Evolutionary conservation across 495 filamentous ascomycete species (phyloP).

Genomic region (Lepraria neglecta): DNA sequence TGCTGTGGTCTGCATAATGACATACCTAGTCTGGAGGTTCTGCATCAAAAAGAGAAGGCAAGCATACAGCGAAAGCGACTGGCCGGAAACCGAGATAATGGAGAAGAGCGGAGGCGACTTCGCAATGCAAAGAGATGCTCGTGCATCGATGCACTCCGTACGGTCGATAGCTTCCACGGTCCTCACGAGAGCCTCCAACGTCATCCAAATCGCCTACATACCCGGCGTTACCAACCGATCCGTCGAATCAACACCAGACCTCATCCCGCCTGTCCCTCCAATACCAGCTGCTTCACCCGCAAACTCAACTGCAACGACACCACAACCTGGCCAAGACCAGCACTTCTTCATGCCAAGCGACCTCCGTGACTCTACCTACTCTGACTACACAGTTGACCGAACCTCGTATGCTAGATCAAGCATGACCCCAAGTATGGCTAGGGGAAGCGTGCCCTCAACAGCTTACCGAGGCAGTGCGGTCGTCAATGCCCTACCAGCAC

Average conservation of each 20-base stretch:
- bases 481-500: constrained; percentile 71
- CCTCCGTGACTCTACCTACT: constrained; percentile 79
- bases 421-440: constrained; percentile 54
- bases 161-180: constrained; percentile 92
- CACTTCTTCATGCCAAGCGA: constrained; percentile 93
- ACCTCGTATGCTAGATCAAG: constrained; percentile 55
- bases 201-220: constrained; percentile 99
- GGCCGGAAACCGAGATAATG: constrained; percentile 44
- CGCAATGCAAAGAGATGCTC: constrained; percentile 54
- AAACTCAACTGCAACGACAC: constrained; percentile 47
- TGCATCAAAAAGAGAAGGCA: constrained; percentile 74
- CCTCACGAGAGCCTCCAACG: constrained; percentile 90
- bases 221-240: constrained; percentile 94
- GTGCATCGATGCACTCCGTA: constrained; percentile 78
- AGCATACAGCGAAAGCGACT: constrained; percentile 50
- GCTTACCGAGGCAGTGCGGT: constrained; percentile 86
- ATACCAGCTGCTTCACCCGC: constrained; percentile 60
- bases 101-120: constrained; percentile 48
- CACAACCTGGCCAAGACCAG: constrained; percentile 60
- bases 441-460: constrained; percentile 82
- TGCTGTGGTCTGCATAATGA: constrained; percentile 57
- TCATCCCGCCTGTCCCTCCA: constrained; percentile 86
- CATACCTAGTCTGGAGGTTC: constrained; percentile 78
- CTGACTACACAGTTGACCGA: constrained; percentile 60
- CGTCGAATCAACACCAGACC: constrained; percentile 67